These are phyloP conservation scores for Phytopythium aichiense DNA, from an alignment of 352 stramenopile species.

Conservation along the genomic window DNA sequence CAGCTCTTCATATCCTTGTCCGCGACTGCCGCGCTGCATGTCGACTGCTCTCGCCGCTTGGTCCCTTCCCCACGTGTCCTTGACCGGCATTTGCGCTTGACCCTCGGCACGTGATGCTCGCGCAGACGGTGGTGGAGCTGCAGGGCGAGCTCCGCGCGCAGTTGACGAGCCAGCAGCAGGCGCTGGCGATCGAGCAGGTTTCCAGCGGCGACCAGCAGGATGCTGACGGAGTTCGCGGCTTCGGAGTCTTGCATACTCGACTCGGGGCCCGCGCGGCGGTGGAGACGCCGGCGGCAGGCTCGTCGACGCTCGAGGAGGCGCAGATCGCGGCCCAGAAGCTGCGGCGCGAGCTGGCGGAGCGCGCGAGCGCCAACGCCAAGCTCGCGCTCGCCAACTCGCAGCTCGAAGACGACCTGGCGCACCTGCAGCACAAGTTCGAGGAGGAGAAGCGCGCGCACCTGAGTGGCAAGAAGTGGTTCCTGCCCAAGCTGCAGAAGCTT, in stretches of 20 bases:
- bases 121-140: slow-evolving; percentile 41
- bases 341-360: slow-evolving; percentile 54
- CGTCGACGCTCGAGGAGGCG: slow-evolving; percentile 42
- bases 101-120: slow-evolving; percentile 42
- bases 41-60: neutral
- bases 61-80: neutral
- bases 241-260: neutral
- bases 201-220: neutral
- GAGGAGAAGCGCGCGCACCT: slow-evolving; percentile 60
- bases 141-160: slow-evolving; percentile 49
- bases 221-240: neutral
- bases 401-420: slow-evolving; percentile 60
- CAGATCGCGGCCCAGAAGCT: slow-evolving; percentile 75
- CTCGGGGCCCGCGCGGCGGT: slow-evolving; percentile 6
- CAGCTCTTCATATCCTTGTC: slow-evolving; percentile 65
- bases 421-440: slow-evolving; percentile 67
- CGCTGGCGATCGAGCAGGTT: neutral
- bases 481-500: slow-evolving; percentile 74
- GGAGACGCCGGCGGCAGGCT: slow-evolving; percentile 3
- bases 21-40: neutral
- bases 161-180: slow-evolving; percentile 14
- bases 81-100: slow-evolving; percentile 11
- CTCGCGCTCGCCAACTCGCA: slow-evolving; percentile 65
- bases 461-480: slow-evolving; percentile 62
- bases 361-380: slow-evolving; percentile 59